Base-by-base conservation (phyloP, 805 yeast genomes). In the Vanderwaltozyma yarrowii region DNA sequence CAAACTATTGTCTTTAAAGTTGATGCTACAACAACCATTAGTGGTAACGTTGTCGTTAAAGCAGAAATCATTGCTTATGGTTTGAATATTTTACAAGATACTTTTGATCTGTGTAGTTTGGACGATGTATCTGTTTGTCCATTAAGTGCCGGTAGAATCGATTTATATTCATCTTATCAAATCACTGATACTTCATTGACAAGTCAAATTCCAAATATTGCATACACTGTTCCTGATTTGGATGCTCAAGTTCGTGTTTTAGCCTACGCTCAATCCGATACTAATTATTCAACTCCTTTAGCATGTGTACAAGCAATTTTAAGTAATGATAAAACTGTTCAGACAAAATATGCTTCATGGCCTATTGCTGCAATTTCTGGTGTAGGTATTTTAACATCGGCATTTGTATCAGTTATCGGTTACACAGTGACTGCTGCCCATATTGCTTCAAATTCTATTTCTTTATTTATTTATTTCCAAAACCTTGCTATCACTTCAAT, bases 381-480 rank as follows among this genome's bases (percentile, higher is more conserved):
- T 35, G 58, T 85, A 32, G 97, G 97, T 43, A 73, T 92, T 35
- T 58, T 87, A 33, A 80, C 94, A 4, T 83, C 96, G 1, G 95
- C 95, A 18, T 72, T 86, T 39, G 77, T 86, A 26, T 84, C 95
- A 0, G 77, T 87, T 30, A 70, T 81, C 46, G 96, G 97, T 10
- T 92, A 88, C 58, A 78, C 92, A 15, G 76, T 79, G 43, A 89
- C 96, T 2, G 95, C 98, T 2, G 88, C 96, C 3, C 97, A 92
- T 58, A 87, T 92, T 54, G 95, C 96, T n/a, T 82, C 96, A 15
- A 92, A 92, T 65, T 80, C 95, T 14, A 80, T 89, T 56, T 84
- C 96, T 1, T 67, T 92, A 44, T 92, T 92, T 62, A 77, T 87
- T 38, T 92, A 92, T 62, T 92, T 89, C 74, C 99, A 92, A 67